A percentile compares a stretch with the other conserved stretches of the same genome.
phyloP scores from a whole-genome alignment of 192 early-diverging fungal genomes.

The Kappamyces sp. region DNA sequence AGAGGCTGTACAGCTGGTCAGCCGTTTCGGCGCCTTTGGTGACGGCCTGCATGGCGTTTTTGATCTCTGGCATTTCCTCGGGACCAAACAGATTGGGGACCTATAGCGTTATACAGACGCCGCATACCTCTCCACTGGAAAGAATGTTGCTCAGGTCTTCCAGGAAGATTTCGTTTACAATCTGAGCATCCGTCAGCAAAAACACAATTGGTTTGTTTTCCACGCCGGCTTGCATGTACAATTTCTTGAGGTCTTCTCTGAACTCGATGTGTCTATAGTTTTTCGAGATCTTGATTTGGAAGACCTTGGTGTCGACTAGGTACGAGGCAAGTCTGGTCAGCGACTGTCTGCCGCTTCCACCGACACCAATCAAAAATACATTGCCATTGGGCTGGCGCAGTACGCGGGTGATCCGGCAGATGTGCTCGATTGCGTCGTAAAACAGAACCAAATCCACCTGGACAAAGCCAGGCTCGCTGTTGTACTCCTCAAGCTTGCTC shows the following conservation, averaged over 20 bases:
- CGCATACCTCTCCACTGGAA: constrained; percentile 51
- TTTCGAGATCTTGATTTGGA: constrained; percentile 59
- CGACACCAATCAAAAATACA: constrained; percentile 52
- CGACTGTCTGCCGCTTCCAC: constrained; percentile 47
- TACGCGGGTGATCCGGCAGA: constrained; percentile 52
- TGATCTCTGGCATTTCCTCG: constrained; percentile 49
- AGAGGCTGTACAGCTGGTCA: constrained; percentile 37
- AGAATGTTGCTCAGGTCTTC: constrained; percentile 56
- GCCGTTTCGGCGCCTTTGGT: constrained; percentile 29
- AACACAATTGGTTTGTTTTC: constrained; percentile 51
- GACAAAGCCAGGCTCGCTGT: constrained; percentile 44
- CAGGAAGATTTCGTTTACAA: constrained; percentile 46
- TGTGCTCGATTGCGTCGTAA: constrained; percentile 53
- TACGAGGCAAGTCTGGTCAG: constrained; percentile 48
- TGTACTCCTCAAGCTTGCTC: constrained; percentile 52
- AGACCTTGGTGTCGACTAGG: constrained; percentile 43
- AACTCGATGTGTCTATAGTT: constrained; percentile 52
- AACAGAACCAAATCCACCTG: constrained; percentile 52
- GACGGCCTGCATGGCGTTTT: constrained; percentile 26
- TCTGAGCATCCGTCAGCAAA: constrained; percentile 55
- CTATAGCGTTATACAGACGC: constrained; percentile 15
- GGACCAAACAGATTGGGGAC: constrained; percentile 49
- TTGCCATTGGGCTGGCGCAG: constrained; percentile 48
- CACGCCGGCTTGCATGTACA: constrained; percentile 45
- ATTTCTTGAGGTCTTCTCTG: constrained; percentile 49